Percentiles rank a stretch among this genome's conserved stretches.
These are phyloP conservation scores for Vitellaria paradoxa DNA, from an alignment of 179 eudicot species.

Conservation along the genomic window DNA sequence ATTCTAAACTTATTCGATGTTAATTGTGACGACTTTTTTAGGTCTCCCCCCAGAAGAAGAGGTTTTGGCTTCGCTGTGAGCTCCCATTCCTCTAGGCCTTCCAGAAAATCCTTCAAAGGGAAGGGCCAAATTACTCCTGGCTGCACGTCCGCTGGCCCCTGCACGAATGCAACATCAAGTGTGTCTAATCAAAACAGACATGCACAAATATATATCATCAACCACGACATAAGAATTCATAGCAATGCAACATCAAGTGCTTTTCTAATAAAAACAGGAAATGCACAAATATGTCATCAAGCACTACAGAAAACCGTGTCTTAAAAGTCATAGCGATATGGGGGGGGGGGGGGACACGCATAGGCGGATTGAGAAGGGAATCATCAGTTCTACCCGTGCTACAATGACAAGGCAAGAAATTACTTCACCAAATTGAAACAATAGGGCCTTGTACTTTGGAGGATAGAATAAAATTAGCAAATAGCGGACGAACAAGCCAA, in stretches of 20 bases:
- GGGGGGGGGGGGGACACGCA: too few relatives aligned
- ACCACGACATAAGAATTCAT: too few relatives aligned
- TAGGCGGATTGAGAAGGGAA: too few relatives aligned
- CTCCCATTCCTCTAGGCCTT: conserved; percentile 5
- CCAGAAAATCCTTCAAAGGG: conserved; percentile 24
- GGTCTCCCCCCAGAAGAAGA: conserved; percentile 30
- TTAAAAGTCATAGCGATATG: too few relatives aligned
- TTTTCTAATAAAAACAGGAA: neutral
- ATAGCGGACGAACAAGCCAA: too few relatives aligned
- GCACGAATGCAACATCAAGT: conserved; percentile 6
- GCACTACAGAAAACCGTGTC: too few relatives aligned
- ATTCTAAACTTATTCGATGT: conserved; percentile 31
- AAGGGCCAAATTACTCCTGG: conserved; percentile 20
- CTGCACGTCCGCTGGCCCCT: conserved; percentile 32
- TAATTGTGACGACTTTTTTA: conserved; percentile 49
- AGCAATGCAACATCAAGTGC: neutral
- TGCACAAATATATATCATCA: too few relatives aligned
- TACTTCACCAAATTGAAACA: neutral
- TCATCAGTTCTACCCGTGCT: too few relatives aligned
- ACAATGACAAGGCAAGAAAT: neutral
- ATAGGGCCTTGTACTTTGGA: neutral
- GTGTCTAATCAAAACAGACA: neutral
- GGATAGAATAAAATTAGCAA: neutral
- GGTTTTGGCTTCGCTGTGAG: conserved; percentile 6
- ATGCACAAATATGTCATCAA: too few relatives aligned